Base-by-base conservation (phyloP, 2,329 filamentous ascomycete genomes). In the Colletotrichum kahawae region DNA sequence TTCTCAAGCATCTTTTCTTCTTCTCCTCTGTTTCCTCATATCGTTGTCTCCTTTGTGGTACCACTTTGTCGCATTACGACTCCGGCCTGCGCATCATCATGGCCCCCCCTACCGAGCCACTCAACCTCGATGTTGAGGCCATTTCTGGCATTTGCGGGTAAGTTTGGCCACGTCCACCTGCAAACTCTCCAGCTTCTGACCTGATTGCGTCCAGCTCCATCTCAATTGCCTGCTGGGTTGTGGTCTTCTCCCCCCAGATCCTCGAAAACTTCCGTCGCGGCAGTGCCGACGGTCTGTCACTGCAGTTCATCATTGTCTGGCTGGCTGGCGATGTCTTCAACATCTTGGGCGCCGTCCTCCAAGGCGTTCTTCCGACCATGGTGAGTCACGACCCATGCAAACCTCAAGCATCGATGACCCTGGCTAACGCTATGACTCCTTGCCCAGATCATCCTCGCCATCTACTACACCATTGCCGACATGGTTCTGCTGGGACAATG, bases 161-260 rank as follows among this genome's bases (percentile, higher is more conserved):
- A 80, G 91, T 51, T 21, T 51, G n/a, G 21, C 12, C 80, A 54
- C n/a, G 12, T 13, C 5, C 5, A 7, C 10, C 13, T 34, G 16
- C 9, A 8, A 4, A 24, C 51, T 43, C 13, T 51, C 4, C 13
- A 57, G 18, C 24, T 36, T 9, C 70, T 76, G 60, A 76, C 33
- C 34, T 16, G 77, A 76, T 16, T 75, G 70, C 62, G 64, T 79
- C 62, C 74, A 95, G 96, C 43, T 98, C 96, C 10, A 96, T 99
- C 79, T 98, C 95, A 60, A 98, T 99, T 82, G 96, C 96, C 66
- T 98, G 96, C 83, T 98, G 97, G 97, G 94, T 98, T 72, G 95
- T 98, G 43, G 97, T 99, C 73, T 99, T 98, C 87, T 97, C 95
- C 1, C 97, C 97, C 3, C 97, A 99, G 80, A 98, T 99, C 79